Base-by-base conservation (phyloP, 2,329 filamentous ascomycete genomes). In the Hymenoscyphus linearis region DNA sequence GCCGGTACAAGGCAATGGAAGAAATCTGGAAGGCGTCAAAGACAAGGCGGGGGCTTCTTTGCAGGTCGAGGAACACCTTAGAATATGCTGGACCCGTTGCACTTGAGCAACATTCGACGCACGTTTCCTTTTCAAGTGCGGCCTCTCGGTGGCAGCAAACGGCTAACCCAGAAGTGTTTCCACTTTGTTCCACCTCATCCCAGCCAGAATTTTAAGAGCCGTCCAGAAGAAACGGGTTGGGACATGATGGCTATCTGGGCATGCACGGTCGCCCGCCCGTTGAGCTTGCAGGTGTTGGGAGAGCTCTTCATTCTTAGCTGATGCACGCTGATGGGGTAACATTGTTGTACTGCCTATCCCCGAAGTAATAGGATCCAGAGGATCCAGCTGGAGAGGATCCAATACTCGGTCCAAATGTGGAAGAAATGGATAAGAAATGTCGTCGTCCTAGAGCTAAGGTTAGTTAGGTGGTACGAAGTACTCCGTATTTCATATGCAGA, bases 191-290 rank as follows among this genome's bases (percentile, higher is more conserved):
- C 31, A 31, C 31, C 31, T 31, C 31, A 31, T 31, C 31, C 31
- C 31, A 31, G 47, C 47, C 13, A 26, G 50, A 14, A 2, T 26
- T 12, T 18, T 16, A 16, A 25, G 50, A 53, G 26, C 16, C 50
- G 16, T 14, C 16, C 35, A 25, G 54, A 12, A 25, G 52, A 56
- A 34, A 18, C 31, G 31, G 31, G 35, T 22, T 56, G 34, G 34
- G 31, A 34, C 54, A 56, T 56, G 54, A 18, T 22, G n/a, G 40
- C 31, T 22, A 7, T 47, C 40, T 47, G 40, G 40, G 27, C 55
- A 50, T 57, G 55, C 55, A 57, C 22, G 55, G 55, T 57, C 55
- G 55, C 36, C 55, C 55, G 55, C 36, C 55, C 55, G 55, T 57
- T 57, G 55, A 47, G 22, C 25, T 25, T 57, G 36, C 37, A 57